phyloP scores from a whole-genome alignment of 495 filamentous ascomycete species.

The Trichocladium antarcticum region DNA sequence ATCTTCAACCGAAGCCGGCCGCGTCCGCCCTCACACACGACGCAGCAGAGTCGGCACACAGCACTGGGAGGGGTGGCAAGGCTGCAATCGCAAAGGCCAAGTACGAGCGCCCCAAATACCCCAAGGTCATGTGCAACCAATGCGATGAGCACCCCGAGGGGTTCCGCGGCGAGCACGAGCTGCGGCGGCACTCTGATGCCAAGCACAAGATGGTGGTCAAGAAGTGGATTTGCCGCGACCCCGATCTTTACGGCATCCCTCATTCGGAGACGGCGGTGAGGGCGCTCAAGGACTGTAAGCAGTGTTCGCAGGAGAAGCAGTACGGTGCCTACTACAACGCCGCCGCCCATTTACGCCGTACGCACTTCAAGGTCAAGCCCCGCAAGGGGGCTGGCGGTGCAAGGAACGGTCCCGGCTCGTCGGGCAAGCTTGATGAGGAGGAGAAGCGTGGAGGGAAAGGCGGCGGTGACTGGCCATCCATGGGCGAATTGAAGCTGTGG shows the following conservation, averaged over 20 bases:
- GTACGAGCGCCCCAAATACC: constrained; percentile 64
- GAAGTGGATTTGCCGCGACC: constrained; percentile 62
- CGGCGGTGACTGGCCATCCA: constrained; percentile 70
- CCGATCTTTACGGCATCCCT: constrained; percentile 25
- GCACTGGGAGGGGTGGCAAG: constrained; percentile 32
- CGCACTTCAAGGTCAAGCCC: constrained; percentile 58
- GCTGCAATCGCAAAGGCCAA: constrained; percentile 54
- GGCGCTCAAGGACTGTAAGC: constrained; percentile 72
- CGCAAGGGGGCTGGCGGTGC: constrained; percentile 31
- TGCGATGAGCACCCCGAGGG: constrained; percentile 74
- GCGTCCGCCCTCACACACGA: constrained; percentile 18
- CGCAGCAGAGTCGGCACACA: neutral
- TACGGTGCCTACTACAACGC: constrained; percentile 96
- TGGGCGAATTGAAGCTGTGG: constrained; percentile 73
- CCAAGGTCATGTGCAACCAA: constrained; percentile 60
- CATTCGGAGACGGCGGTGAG: constrained; percentile 44
- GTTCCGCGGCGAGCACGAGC: constrained; percentile 89
- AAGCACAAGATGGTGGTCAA: constrained; percentile 63
- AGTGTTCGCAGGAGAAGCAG: constrained; percentile 62
- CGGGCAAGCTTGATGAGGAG: constrained; percentile 26
- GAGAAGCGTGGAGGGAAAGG: constrained; percentile 71
- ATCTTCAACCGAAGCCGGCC: constrained; percentile 33
- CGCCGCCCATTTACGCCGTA: constrained; percentile 78
- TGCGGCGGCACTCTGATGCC: constrained; percentile 73
- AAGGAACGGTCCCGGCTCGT: constrained; percentile 19